Evolutionary conservation across 805 yeast species (phyloP).

Genomic region (Isabelozyma heimii): DNA sequence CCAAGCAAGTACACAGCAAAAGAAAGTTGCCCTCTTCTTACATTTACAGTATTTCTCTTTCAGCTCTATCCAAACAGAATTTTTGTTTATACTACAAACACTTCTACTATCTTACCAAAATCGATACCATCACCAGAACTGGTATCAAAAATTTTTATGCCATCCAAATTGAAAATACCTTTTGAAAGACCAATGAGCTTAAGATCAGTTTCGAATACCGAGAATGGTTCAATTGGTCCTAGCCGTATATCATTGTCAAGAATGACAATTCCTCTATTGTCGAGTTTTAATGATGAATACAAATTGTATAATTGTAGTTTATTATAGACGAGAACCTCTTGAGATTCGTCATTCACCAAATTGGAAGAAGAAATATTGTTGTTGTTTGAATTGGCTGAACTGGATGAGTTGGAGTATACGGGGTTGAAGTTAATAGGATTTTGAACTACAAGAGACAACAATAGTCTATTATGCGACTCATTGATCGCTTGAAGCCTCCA

Average conservation of each 20-base stretch:
- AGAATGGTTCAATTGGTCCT: constrained; percentile 58
- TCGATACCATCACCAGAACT: constrained; percentile 65
- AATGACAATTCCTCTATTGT: constrained; percentile 56
- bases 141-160: constrained; percentile 63
- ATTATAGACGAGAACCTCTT: constrained; percentile 14
- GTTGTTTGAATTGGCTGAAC: background rate
- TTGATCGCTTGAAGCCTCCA: constrained; percentile 71
- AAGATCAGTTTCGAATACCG: constrained; percentile 63
- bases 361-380: constrained; percentile 13
- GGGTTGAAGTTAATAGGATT: constrained; percentile 24
- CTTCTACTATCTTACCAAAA: constrained; percentile 68
- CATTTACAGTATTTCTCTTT: background rate
- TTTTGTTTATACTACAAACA: constrained; percentile 45
- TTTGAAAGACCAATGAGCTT: constrained; percentile 57
- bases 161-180: constrained; percentile 65
- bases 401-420: constrained; percentile 10
- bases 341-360: constrained; percentile 7
- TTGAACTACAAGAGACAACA: constrained; percentile 46
- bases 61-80: background rate
- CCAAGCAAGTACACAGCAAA: background rate
- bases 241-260: constrained; percentile 64
- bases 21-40: background rate
- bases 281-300: constrained; percentile 38
- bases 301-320: constrained; percentile 21
- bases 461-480: constrained; percentile 48